phyloP scores from a whole-genome alignment of 2,329 filamentous ascomycete genomes.

The Trichoderma afroharzianum region DNA sequence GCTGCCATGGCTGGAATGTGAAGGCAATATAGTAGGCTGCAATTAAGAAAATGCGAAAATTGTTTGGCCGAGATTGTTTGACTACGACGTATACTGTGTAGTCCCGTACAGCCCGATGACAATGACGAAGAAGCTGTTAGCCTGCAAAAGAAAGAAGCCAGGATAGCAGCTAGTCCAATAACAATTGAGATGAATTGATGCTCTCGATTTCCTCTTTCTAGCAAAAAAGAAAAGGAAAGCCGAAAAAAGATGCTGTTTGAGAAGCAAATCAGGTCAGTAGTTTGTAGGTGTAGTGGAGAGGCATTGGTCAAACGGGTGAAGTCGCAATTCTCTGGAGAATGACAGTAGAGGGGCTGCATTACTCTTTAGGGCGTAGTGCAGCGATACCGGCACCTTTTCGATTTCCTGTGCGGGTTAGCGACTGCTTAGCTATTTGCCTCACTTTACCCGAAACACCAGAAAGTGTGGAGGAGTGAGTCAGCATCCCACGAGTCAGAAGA shows the following conservation, averaged over 20 bases:
- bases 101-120: background rate
- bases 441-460: background rate
- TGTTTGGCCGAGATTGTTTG: background rate
- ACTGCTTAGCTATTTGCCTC: background rate
- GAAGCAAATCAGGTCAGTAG: background rate
- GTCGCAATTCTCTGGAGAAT: slow-evolving; percentile 10
- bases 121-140: background rate
- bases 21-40: background rate
- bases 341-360: slow-evolving; percentile 9
- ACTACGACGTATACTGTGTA: background rate
- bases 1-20: slow-evolving; percentile 26
- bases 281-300: background rate
- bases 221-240: background rate
- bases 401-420: background rate
- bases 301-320: background rate
- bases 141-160: background rate
- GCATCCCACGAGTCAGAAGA: background rate
- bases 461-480: background rate
- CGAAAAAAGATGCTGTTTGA: background rate
- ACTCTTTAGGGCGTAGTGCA: background rate
- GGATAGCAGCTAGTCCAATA: background rate
- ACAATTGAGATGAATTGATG: background rate
- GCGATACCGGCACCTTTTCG: slow-evolving; percentile 7
- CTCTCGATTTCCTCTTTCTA: background rate
- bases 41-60: background rate